Evolutionary conservation across 2,329 filamentous ascomycete species (phyloP), one percentile per base, ranked within the genome.

Genomic region (Nigrospora oryzae): DNA sequence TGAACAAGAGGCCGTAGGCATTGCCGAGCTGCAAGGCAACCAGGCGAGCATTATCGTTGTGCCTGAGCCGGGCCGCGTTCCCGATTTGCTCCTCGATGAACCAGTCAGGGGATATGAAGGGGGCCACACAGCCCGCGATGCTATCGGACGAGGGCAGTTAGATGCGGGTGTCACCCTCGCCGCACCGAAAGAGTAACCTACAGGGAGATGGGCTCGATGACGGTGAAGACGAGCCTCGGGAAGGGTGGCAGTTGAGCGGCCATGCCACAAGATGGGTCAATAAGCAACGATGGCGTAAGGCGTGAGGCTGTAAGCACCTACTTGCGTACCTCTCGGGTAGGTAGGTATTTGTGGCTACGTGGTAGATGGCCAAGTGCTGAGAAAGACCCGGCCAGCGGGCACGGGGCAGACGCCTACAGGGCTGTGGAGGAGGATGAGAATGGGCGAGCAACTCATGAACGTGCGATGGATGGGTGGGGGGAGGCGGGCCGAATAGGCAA

Each of bases 11-110:
- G 1, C 82, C 72, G 54, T 87, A 88, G 16, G 81, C 60, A 54
- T 89, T 89, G 38, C 81, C 83, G 14, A 89, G 70, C 63, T 89
- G 82, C 53, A 77, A 71, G 38, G 80, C 75, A 28, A 86, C 64
- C n/a, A 83, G 67, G 36, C 74, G 68, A 49, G 70, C 69, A 52
- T 71, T 69, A 40, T 66, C 65, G 38, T 70, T 68, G 28, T 64
- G 57, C 17, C 60, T 53, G 12, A 66, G 44, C 11, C 62, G 53
- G 38, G 59, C 54, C 23, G 61, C 50, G 17, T 58, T 54, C 6
- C 75, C 71, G 35, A 80, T 69, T 58, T 87, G 83, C 53, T 81
- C 74, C 16, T 69, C 63, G 48, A 84, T 74, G 60, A 88, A 88
- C 69, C 75, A 79, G 42, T 74, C 66, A 11, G 80, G 70, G 48